phyloP scores from a whole-genome alignment of 2,329 filamentous ascomycete genomes.

The Trichoderma semiorbis region DNA sequence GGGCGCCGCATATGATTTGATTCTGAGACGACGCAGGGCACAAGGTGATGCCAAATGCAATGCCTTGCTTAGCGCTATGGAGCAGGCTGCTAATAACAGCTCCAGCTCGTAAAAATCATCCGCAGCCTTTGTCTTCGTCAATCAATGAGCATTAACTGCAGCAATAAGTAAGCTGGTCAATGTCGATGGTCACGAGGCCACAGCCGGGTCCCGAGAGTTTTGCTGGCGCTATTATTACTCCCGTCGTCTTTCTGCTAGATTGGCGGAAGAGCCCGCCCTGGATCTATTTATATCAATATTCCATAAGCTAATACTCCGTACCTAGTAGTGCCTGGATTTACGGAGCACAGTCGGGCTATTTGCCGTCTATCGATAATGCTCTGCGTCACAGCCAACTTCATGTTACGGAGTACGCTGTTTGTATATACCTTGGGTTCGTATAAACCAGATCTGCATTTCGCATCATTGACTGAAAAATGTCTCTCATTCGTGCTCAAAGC shows the following conservation, averaged over 20 bases:
- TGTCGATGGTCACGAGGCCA: constrained; percentile 3
- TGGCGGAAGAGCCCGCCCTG: neutral
- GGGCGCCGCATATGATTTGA: constrained; percentile 1
- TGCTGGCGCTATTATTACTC: neutral
- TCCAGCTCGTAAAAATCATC: neutral
- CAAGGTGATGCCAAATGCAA: neutral
- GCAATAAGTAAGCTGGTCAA: neutral
- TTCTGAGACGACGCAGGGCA: constrained; percentile 5
- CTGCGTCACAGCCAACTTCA: neutral
- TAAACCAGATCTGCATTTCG: neutral
- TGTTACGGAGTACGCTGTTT: neutral
- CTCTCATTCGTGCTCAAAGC: neutral
- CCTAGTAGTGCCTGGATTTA: neutral
- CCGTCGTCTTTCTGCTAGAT: neutral
- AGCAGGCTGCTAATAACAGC: neutral
- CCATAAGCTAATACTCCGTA: neutral
- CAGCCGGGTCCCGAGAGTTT: neutral
- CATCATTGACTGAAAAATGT: neutral
- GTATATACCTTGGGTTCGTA: neutral
- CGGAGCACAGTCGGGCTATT: neutral
- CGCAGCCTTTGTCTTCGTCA: neutral
- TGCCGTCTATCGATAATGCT: neutral
- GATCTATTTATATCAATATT: constrained; percentile 3
- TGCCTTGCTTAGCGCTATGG: neutral
- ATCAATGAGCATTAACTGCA: neutral